A percentile compares a stretch with the other conserved stretches of the same genome.
phyloP scores from a whole-genome alignment of 179 eudicot genomes.

The Heliamphora pulchella region DNA sequence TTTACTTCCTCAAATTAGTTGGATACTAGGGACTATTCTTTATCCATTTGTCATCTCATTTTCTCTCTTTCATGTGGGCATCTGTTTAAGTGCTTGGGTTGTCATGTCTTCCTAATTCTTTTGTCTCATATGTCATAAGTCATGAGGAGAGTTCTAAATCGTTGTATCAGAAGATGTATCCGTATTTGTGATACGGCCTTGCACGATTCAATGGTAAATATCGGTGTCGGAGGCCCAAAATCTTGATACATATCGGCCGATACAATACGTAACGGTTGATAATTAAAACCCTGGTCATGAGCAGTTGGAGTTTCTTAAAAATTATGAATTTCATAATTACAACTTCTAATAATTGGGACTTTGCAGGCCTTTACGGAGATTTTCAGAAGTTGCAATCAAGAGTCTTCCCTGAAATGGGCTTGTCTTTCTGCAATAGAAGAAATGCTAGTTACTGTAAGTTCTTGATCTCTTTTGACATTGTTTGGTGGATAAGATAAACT shows the following conservation, averaged over 20 bases:
- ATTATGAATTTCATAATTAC: neutral
- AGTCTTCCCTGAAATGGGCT: conserved; percentile 63
- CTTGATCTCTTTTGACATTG: neutral
- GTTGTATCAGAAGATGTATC: too few species aligned
- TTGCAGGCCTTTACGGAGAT: conserved; percentile 75
- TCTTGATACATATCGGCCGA: too few species aligned
- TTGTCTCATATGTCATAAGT: neutral
- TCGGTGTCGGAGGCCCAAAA: too few species aligned
- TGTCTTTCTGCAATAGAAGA: conserved; percentile 74
- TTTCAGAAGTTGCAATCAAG: conserved; percentile 51
- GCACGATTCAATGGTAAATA: too few species aligned
- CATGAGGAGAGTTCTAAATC: too few species aligned
- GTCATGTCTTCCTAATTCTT: neutral
- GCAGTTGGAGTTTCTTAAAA: neutral
- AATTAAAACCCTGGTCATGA: too few species aligned
- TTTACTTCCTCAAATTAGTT: neutral
- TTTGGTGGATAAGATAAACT: neutral
- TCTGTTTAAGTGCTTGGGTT: neutral
- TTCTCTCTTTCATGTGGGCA: neutral
- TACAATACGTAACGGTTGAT: too few species aligned
- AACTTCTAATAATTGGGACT: neutral
- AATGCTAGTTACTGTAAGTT: conserved; percentile 71
- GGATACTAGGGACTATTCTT: neutral
- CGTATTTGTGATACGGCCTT: too few species aligned
- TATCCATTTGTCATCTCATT: conserved; percentile 8